These are phyloP conservation scores for Penicillium sp. DNA, from an alignment of 2,329 filamentous ascomycete species.

Conservation along the genomic window DNA sequence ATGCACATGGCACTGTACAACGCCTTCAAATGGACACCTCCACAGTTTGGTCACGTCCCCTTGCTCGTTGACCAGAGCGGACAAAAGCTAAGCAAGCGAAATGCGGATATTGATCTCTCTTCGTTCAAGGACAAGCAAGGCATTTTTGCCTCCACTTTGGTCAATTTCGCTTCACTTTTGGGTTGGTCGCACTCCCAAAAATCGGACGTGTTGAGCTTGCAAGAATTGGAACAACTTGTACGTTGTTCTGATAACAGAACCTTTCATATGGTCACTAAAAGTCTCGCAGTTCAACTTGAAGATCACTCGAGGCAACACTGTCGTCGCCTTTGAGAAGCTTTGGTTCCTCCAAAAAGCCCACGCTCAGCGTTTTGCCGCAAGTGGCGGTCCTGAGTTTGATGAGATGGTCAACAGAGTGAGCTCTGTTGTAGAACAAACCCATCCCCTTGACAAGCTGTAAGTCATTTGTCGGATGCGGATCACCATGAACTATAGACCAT, in stretches of 20 bases:
- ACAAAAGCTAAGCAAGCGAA: conserved; percentile 85
- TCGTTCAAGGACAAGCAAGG: conserved; percentile 59
- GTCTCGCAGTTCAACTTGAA: conserved; percentile 70
- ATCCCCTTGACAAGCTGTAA: conserved; percentile 33
- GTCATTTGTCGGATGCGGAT: background rate
- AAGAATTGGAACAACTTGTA: conserved; percentile 71
- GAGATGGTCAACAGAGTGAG: conserved; percentile 43
- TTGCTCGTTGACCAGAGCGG: conserved; percentile 69
- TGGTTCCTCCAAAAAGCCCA: conserved; percentile 76
- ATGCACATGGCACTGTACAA: conserved; percentile 74
- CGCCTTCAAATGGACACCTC: conserved; percentile 73
- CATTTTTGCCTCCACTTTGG: conserved; percentile 64
- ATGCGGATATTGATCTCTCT: conserved; percentile 65
- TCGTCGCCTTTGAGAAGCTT: conserved; percentile 78
- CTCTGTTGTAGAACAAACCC: conserved; percentile 26
- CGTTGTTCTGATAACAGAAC: conserved; percentile 23
- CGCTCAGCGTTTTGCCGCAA: conserved; percentile 51
- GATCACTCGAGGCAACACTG: conserved; percentile 88
- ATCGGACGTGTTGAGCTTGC: conserved; percentile 70
- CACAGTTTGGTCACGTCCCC: conserved; percentile 78
- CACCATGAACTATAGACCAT: background rate
- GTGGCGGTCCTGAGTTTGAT: conserved; percentile 46
- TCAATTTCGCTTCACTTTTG: conserved; percentile 82
- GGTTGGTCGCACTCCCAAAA: conserved; percentile 75
- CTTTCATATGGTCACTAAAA: conserved; percentile 23